Evolutionary conservation across 345 rosid species (phyloP).

Genomic region (Ceriops decandra): DNA sequence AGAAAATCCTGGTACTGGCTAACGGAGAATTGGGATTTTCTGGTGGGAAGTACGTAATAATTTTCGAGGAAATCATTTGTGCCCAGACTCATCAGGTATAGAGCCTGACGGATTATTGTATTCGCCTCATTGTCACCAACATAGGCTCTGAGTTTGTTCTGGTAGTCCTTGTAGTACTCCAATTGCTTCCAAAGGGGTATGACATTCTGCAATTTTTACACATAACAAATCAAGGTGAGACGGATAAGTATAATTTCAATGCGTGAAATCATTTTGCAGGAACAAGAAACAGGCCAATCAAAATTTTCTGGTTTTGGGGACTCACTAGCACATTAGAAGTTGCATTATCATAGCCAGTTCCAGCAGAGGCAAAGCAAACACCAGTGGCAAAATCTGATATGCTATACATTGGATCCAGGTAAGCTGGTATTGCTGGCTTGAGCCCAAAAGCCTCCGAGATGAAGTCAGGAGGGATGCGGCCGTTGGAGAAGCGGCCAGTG

Average conservation of each 20-base stretch:
- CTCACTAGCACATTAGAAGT: conserved; percentile 73
- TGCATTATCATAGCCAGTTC: conserved; percentile 81
- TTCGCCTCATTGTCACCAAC: conserved; percentile 51
- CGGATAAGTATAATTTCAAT: no score
- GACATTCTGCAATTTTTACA: conserved; percentile 49
- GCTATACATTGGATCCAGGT: conserved; percentile 58
- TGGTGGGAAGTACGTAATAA: conserved; percentile 45
- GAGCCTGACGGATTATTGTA: conserved; percentile 45
- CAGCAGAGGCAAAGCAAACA: conserved; percentile 88
- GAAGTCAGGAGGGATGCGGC: conserved; percentile 67
- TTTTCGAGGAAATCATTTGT: conserved; percentile 85
- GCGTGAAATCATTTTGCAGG: not conserved
- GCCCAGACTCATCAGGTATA: conserved; percentile 72
- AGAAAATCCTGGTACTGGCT: conserved; percentile 57
- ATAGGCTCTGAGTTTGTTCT: conserved; percentile 42
- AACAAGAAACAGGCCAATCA: conserved; percentile 30
- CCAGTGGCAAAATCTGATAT: conserved; percentile 70
- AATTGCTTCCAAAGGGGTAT: conserved; percentile 79
- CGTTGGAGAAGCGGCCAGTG: conserved; percentile 75
- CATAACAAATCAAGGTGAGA: not conserved
- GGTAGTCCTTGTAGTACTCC: conserved; percentile 73
- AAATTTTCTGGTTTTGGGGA: conserved; percentile 21
- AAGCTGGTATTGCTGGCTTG: conserved; percentile 67
- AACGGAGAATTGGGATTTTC: conserved; percentile 31
- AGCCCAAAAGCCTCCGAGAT: conserved; percentile 70